Evolutionary conservation across 169 alveolate genomes (phyloP).

Genomic region (Plasmodium falciparum): DNA sequence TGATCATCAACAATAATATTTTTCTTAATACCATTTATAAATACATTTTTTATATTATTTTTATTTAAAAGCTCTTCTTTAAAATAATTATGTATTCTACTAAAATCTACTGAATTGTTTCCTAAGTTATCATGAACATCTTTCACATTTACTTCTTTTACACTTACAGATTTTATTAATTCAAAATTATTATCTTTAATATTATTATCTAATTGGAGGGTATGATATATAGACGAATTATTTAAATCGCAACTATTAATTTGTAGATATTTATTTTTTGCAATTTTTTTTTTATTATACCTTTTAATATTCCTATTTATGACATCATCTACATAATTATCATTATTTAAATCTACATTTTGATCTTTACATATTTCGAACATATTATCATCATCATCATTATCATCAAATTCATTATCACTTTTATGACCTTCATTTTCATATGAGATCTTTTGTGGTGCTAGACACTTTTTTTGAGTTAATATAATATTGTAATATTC

Average conservation of each 20-base stretch:
- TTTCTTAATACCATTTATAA: slow-evolving; percentile 64
- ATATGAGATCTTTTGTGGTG: background rate
- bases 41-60: slow-evolving; percentile 62
- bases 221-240: background rate
- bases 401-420: background rate
- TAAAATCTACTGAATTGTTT: slow-evolving; percentile 25
- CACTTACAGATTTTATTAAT: slow-evolving; percentile 12
- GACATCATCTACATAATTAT: background rate
- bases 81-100: slow-evolving; percentile 41
- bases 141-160: slow-evolving; percentile 39
- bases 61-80: slow-evolving; percentile 41
- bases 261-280: background rate
- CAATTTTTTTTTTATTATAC: background rate
- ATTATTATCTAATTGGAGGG: background rate
- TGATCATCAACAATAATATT: slow-evolving; percentile 53
- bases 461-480: background rate
- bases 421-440: background rate
- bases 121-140: slow-evolving; percentile 39
- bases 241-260: slow-evolving; percentile 8
- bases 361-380: background rate
- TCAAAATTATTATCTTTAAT: slow-evolving; percentile 18
- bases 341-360: background rate
- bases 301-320: background rate
- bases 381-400: background rate
- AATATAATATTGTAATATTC: background rate